Evolutionary conservation across 2,329 filamentous ascomycete genomes (phyloP), one percentile per base, ranked within the genome.

Genomic region (Talaromyces islandicus): DNA sequence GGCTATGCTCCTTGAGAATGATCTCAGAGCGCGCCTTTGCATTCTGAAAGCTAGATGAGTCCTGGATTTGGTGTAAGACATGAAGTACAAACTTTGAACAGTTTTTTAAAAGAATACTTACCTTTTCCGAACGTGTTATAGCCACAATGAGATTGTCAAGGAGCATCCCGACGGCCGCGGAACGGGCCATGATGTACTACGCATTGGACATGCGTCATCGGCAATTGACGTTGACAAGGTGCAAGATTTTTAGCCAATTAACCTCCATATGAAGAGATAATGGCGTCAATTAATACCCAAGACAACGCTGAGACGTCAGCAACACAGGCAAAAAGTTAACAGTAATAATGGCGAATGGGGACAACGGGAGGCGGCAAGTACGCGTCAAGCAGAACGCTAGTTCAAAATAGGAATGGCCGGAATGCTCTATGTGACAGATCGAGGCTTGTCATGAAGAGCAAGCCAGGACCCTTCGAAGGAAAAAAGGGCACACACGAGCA

Each of bases 121-220:
- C 59, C 50, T 58, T 61, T 24, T 61, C 56, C 38, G 51, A 51
- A 35, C 30, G 30, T 55, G 51, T 55, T 55, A 57, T 25, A 54
- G 55, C 25, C 29, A 38, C 80, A 62, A 95, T 82, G 32, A 96
- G 83, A 70, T 91, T 85, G 63, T 90, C 88, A 1, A 85, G 85
- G 67, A 92, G 79, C 59, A 81, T 78, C 54, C 81, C 82, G 59
- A 92, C 75, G 70, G 80, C 83, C 64, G 87, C 85, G 67, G 86
- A 81, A 73, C 89, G 87, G 38, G 90, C 85, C 90, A 96, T 95
- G 35, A 56, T 59, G 56, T 29, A 51, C n/a, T 46, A 41, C n/a
- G 29, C 32, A 41, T 35, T 41, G n/a, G 7, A 41, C 29, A 24
- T 14, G 29, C 53, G 25, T 55, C 53, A 55, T 55, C 17, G 53